Base-by-base conservation (phyloP, 140 eudicot genomes). In the Stevia rebaudiana region DNA sequence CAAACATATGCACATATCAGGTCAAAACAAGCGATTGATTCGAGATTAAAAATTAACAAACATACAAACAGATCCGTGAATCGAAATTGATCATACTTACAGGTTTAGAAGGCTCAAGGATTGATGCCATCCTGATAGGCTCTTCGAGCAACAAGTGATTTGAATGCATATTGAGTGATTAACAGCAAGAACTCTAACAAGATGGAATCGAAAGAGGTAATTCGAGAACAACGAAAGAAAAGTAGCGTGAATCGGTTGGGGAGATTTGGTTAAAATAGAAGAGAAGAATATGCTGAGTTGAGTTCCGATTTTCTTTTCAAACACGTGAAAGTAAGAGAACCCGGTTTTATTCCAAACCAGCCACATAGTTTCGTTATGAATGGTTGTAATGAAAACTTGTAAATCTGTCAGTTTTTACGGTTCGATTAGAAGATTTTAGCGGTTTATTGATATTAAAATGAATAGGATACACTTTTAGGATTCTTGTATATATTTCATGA, bases 101-200 rank as follows among this genome's bases (percentile, higher is more conserved):
- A 61, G 92, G 58, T 86, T 89, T 89, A 11, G 97, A 83, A 37
- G 97, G 95, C 78, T 89, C 92, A 48, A 89, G 92, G 46, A 89
- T 86, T 58, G 97, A 71, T 6, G 97, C 95, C 97, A 89, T 89
- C 51, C 97, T 77, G 76, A 89, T 89, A 6, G 97, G 97, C 53
- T 89, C 97, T 76, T 89, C 95, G 28, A 89, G 89, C 42, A 89
- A 92, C 75, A 89, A 59, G 76, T 89, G 95, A 86, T 79, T 86
- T 7, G 97, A 89, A 65, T 83, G 91, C 95, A 89, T 83, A 49
- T 66, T 72, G 62, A 40, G 24, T 22, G 54, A 42, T 75, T 53
- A 47, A 70, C 61, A 21, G 40, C 28, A 44, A 52, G 13, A 63
- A 41, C 12, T 17, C 11, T 13, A 1, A 5, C 16, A 35, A 5